These are phyloP conservation scores for Sextonia rubra DNA, from an alignment of 164 flowering plant species.

Conservation along the genomic window DNA sequence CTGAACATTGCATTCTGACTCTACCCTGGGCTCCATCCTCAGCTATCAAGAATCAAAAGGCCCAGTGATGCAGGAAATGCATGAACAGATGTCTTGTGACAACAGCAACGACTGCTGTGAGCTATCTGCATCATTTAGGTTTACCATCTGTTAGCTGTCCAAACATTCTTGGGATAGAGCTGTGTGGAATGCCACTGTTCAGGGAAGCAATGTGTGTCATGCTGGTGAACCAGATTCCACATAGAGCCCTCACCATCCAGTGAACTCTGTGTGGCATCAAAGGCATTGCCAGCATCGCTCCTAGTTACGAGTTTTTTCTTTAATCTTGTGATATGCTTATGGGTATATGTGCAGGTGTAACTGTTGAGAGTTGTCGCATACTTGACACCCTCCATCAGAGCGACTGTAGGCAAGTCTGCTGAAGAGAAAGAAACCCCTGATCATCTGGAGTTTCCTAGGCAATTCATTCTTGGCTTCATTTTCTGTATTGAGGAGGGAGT, in stretches of 20 bases:
- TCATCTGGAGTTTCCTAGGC: slow-evolving; percentile 21
- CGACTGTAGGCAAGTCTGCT: slow-evolving; percentile 11
- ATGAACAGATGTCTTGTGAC: slow-evolving; percentile 21
- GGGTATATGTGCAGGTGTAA: background rate
- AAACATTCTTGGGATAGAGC: slow-evolving; percentile 24
- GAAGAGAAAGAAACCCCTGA: slow-evolving; percentile 19
- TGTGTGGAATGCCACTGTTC: slow-evolving; percentile 46
- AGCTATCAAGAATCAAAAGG: slow-evolving; percentile 28
- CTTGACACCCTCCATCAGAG: background rate
- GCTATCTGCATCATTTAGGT: slow-evolving; percentile 29
- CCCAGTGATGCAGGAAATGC: slow-evolving; percentile 7
- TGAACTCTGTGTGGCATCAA: slow-evolving; percentile 19
- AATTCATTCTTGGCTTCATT: slow-evolving; percentile 8
- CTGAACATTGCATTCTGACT: slow-evolving; percentile 31
- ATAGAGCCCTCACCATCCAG: slow-evolving; percentile 56
- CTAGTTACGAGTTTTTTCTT: background rate
- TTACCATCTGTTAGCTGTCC: slow-evolving; percentile 25
- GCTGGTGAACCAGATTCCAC: slow-evolving; percentile 35
- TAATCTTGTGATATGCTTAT: background rate
- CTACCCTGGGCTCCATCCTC: slow-evolving; percentile 27
- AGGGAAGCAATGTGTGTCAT: slow-evolving; percentile 51
- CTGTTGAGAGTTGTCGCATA: background rate
- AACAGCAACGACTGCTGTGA: slow-evolving; percentile 25
- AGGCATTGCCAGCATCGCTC: slow-evolving; percentile 12
- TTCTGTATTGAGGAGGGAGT: background rate